Conservation (phyloP, 225 moss, liverwort and hornwort species). For the Bryoerythrophyllum caledonicum region DNA sequence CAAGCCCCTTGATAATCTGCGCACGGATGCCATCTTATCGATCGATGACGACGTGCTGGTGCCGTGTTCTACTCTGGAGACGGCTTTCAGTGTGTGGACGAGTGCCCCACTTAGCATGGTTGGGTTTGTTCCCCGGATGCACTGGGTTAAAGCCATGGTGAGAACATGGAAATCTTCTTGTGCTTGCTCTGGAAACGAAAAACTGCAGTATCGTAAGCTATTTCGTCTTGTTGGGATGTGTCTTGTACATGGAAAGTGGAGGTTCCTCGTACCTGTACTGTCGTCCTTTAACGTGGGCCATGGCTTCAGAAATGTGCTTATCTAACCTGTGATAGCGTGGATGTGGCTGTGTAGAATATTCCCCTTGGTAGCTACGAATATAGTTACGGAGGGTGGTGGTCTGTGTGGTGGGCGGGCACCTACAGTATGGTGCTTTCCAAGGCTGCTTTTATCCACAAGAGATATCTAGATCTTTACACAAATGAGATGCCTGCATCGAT, state of each 20-base stretch:
- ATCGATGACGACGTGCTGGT: constrained; percentile 93
- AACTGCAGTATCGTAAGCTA: not conserved
- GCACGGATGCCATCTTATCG: constrained; percentile 78
- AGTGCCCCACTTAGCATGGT: constrained; percentile 86
- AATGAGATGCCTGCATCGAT: constrained; percentile 70
- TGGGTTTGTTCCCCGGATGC: constrained; percentile 98
- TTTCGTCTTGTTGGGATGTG: not conserved
- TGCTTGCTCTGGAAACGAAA: constrained; percentile 4
- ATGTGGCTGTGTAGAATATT: constrained; percentile 31
- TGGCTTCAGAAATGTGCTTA: not conserved
- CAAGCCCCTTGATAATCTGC: constrained; percentile 64
- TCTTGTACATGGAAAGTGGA: constrained; percentile 6
- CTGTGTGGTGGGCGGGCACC: constrained; percentile 98
- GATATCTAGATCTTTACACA: constrained; percentile 85
- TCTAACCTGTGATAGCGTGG: not conserved
- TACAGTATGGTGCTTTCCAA: constrained; percentile 99
- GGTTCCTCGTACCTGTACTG: not conserved
- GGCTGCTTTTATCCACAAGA: constrained; percentile 82
- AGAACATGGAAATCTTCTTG: constrained; percentile 1
- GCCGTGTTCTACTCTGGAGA: constrained; percentile 77
- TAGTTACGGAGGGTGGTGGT: constrained; percentile 99
- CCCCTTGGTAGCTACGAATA: constrained; percentile 47
- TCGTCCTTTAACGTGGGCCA: not conserved
- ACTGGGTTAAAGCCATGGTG: constrained; percentile 63
- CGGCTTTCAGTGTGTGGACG: constrained; percentile 82